These are phyloP conservation scores for Vaccinium vitisidaea DNA, from an alignment of 148 eudicot genomes.

Conservation along the genomic window DNA sequence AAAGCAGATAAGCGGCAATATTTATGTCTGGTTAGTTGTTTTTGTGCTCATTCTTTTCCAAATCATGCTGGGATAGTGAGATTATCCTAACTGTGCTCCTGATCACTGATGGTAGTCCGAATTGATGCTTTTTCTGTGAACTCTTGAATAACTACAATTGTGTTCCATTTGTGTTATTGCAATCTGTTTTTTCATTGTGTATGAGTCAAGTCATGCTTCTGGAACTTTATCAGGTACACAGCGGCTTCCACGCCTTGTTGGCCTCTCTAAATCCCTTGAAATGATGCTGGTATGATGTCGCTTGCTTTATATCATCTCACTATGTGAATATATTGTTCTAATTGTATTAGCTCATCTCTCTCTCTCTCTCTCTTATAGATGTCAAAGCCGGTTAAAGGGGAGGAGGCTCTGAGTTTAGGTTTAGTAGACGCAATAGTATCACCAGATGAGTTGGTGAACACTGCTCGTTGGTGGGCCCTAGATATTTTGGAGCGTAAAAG, in stretches of 20 bases:
- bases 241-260: constrained; percentile 91
- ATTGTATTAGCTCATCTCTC: neutral
- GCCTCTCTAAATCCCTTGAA: constrained; percentile 85
- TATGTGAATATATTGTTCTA: neutral
- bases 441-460: constrained; percentile 53
- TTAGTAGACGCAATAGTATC: constrained; percentile 89
- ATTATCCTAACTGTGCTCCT: no score
- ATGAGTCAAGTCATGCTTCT: neutral
- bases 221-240: constrained; percentile 66
- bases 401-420: constrained; percentile 80
- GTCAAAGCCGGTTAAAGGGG: constrained; percentile 73
- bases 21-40: neutral
- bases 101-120: neutral
- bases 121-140: neutral
- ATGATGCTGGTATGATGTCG: constrained; percentile 80
- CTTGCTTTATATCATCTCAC: constrained; percentile 12
- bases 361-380: constrained; percentile 45
- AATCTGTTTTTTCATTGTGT: neutral
- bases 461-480: constrained; percentile 87
- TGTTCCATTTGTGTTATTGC: neutral
- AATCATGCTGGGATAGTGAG: neutral
- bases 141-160: neutral
- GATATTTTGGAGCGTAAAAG: constrained; percentile 72
- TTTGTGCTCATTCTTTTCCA: neutral
- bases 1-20: neutral